These are phyloP conservation scores for Furcasterigmium sp. DNA, from an alignment of 2,329 filamentous ascomycete genomes.

Conservation along the genomic window DNA sequence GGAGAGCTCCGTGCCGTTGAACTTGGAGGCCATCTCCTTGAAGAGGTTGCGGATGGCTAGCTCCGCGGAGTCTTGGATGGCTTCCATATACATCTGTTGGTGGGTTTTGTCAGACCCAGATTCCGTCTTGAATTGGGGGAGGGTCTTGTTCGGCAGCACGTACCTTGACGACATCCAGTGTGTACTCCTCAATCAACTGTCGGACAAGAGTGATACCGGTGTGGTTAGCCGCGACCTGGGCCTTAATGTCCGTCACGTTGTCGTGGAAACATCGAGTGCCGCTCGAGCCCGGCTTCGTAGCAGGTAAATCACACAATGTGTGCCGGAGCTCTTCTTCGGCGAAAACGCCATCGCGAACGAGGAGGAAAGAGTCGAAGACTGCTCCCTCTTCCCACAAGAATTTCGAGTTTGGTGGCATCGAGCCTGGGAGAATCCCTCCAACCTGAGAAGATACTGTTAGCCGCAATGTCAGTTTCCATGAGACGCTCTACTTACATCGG, in stretches of 20 bases:
- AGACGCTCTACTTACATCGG: constrained; percentile 41
- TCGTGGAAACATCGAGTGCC: constrained; percentile 76
- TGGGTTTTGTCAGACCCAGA: neutral
- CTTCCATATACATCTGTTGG: constrained; percentile 71
- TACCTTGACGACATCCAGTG: constrained; percentile 62
- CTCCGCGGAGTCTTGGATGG: constrained; percentile 77
- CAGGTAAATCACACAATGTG: constrained; percentile 67
- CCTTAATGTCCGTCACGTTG: constrained; percentile 82
- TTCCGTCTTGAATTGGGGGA: no score
- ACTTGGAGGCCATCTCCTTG: constrained; percentile 63
- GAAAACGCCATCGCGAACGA: constrained; percentile 73
- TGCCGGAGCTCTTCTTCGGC: constrained; percentile 72
- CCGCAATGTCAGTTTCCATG: no score
- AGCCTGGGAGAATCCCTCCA: constrained; percentile 75
- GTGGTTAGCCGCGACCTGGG: constrained; percentile 81
- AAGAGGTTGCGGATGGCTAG: constrained; percentile 68
- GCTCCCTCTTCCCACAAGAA: constrained; percentile 62
- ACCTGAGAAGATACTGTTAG: no score
- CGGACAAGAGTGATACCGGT: constrained; percentile 75
- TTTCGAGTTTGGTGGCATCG: constrained; percentile 73
- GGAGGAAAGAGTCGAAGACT: constrained; percentile 59
- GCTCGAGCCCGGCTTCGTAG: constrained; percentile 68
- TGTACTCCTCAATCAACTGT: constrained; percentile 67
- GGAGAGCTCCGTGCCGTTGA: constrained; percentile 64
- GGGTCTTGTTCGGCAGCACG: constrained; percentile 13